These are phyloP conservation scores for Nemania diffusa DNA, from an alignment of 2,329 filamentous ascomycete genomes.

Conservation along the genomic window DNA sequence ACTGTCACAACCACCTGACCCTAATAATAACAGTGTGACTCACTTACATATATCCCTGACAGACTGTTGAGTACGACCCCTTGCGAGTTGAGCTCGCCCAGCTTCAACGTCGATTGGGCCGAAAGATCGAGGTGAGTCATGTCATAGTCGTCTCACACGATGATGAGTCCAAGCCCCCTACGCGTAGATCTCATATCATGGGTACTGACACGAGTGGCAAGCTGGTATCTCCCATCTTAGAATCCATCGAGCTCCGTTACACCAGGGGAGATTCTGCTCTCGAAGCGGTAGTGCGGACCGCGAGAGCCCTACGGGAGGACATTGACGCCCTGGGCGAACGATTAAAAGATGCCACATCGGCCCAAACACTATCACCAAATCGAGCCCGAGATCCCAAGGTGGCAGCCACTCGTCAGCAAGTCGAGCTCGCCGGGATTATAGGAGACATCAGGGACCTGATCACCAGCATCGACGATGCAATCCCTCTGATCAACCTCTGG, in stretches of 20 bases:
- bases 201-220: constrained; percentile 30
- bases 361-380: constrained; percentile 64
- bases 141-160: background rate
- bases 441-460: constrained; percentile 80
- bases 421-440: constrained; percentile 76
- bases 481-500: constrained; percentile 90
- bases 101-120: constrained; percentile 79
- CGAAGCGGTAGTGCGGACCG: constrained; percentile 84
- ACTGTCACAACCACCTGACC: background rate
- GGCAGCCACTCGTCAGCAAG: constrained; percentile 65
- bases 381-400: constrained; percentile 59
- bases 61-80: constrained; percentile 75
- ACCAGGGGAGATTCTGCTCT: constrained; percentile 68
- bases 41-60: constrained; percentile 18
- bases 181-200: background rate
- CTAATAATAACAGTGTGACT: background rate
- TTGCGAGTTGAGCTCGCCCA: constrained; percentile 74
- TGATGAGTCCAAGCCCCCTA: no score
- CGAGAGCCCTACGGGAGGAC: constrained; percentile 83
- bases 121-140: constrained; percentile 79
- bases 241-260: constrained; percentile 56
- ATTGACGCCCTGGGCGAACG: constrained; percentile 83
- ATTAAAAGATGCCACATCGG: constrained; percentile 74
- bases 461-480: constrained; percentile 84
- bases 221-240: constrained; percentile 49